phyloP scores from a whole-genome alignment of 2,329 filamentous ascomycete species.

The Claviceps humidiphila region DNA sequence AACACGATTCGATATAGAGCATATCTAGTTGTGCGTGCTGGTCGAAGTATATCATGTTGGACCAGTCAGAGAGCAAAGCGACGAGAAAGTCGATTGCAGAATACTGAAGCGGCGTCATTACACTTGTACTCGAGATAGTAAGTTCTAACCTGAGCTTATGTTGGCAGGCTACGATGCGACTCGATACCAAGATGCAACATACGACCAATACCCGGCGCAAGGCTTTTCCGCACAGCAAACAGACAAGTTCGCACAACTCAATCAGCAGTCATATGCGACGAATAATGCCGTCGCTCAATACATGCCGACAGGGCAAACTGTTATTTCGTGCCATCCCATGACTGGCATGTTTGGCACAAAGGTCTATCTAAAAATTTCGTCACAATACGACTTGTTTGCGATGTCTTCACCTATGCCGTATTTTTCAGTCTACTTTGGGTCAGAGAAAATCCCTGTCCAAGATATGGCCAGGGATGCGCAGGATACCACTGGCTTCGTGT shows the following conservation, averaged over 20 bases:
- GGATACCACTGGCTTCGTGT: slow-evolving; percentile 50
- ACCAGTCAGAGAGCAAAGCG: neutral
- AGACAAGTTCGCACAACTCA: slow-evolving; percentile 39
- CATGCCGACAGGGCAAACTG: slow-evolving; percentile 44
- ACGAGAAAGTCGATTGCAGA: neutral
- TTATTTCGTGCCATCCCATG: slow-evolving; percentile 58
- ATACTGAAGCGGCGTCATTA: neutral
- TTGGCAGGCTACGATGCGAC: slow-evolving; percentile 43
- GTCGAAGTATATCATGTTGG: neutral
- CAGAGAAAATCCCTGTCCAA: slow-evolving; percentile 49
- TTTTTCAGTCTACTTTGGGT: slow-evolving; percentile 64
- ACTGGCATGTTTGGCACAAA: slow-evolving; percentile 57
- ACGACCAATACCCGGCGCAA: slow-evolving; percentile 38
- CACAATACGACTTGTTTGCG: slow-evolving; percentile 55
- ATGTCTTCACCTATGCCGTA: slow-evolving; percentile 41
- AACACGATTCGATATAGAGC: neutral
- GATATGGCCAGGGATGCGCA: slow-evolving; percentile 48
- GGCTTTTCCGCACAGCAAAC: slow-evolving; percentile 32
- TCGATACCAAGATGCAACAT: slow-evolving; percentile 44
- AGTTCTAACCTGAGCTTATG: slow-evolving; percentile 10
- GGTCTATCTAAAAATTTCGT: slow-evolving; percentile 60
- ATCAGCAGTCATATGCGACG: slow-evolving; percentile 42
- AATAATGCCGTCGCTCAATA: slow-evolving; percentile 55
- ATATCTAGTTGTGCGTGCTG: neutral
- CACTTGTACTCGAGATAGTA: neutral